These are phyloP conservation scores for Parastagonospora nodorum DNA, from an alignment of 2,329 filamentous ascomycete genomes.

Conservation along the genomic window DNA sequence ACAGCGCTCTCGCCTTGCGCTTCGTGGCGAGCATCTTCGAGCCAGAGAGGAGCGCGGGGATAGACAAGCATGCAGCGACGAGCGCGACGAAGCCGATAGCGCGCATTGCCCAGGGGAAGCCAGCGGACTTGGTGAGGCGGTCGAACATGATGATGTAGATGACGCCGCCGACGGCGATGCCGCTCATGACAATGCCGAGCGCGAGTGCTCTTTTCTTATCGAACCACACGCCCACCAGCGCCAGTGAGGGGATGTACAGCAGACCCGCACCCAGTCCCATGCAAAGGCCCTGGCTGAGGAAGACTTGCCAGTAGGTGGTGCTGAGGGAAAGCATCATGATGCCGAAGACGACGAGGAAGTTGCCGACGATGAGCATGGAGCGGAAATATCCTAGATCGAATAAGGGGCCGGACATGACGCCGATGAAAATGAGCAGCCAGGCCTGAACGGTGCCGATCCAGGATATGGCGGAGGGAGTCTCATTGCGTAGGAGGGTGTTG, in stretches of 20 bases:
- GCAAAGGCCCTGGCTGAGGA: slow-evolving; percentile 61
- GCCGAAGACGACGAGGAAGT: slow-evolving; percentile 61
- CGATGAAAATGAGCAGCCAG: slow-evolving; percentile 59
- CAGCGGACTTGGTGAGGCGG: slow-evolving; percentile 26
- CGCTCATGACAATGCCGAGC: slow-evolving; percentile 45
- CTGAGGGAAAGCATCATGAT: slow-evolving; percentile 67
- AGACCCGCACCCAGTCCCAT: slow-evolving; percentile 47
- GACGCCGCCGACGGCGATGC: slow-evolving; percentile 45
- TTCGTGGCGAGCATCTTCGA: slow-evolving; percentile 30
- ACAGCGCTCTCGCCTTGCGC: slow-evolving; percentile 38
- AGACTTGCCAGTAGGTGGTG: slow-evolving; percentile 59
- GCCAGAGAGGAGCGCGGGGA: slow-evolving; percentile 43
- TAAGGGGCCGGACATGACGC: slow-evolving; percentile 52
- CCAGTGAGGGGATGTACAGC: slow-evolving; percentile 45
- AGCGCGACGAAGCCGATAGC: slow-evolving; percentile 43
- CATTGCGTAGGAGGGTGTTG: slow-evolving; percentile 42
- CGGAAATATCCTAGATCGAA: slow-evolving; percentile 56
- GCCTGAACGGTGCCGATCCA: slow-evolving; percentile 54
- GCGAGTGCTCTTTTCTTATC: slow-evolving; percentile 39
- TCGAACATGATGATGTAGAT: slow-evolving; percentile 47
- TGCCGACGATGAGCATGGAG: slow-evolving; percentile 53
- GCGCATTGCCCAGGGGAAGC: slow-evolving; percentile 45
- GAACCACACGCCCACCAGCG: slow-evolving; percentile 45
- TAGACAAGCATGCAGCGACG: slow-evolving; percentile 34
- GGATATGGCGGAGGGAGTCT: slow-evolving; percentile 46